Percentiles rank a stretch among this genome's conserved stretches.
Evolutionary conservation across 345 rosid species (phyloP).

Genomic region (Pseudoturritis turrita): DNA sequence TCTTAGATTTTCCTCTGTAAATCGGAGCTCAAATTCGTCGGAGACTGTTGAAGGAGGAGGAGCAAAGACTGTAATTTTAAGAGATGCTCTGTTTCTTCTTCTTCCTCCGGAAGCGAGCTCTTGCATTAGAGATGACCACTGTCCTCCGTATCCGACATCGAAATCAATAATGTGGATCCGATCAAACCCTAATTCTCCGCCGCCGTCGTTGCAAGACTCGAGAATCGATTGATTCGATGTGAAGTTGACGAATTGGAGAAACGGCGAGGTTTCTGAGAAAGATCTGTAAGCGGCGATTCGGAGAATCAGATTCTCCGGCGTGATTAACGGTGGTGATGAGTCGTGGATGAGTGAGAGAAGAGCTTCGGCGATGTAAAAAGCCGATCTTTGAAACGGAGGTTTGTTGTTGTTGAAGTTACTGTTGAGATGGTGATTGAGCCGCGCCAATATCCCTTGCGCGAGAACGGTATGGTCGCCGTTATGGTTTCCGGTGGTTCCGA

Average conservation of each 20-base stretch:
- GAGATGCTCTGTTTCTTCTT: slow-evolving; percentile 42
- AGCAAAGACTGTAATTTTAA: slow-evolving; percentile 68
- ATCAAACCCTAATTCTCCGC: slow-evolving; percentile 40
- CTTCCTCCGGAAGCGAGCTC: slow-evolving; percentile 51
- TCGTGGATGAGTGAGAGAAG: slow-evolving; percentile 51
- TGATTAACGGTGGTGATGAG: slow-evolving; percentile 24
- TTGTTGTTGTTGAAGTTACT: slow-evolving; percentile 46
- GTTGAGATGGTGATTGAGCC: slow-evolving; percentile 99
- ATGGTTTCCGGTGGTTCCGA: slow-evolving; percentile 40
- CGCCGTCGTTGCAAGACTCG: slow-evolving; percentile 54
- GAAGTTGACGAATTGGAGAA: slow-evolving; percentile 79
- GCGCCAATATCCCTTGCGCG: slow-evolving; percentile 99
- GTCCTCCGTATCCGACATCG: slow-evolving; percentile 84
- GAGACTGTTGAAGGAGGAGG: slow-evolving; percentile 37
- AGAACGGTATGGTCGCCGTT: slow-evolving; percentile 53
- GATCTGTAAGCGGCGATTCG: slow-evolving; percentile 79
- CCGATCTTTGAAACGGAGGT: slow-evolving; percentile 69
- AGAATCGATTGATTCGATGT: slow-evolving; percentile 85
- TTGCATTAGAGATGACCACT: slow-evolving; percentile 94
- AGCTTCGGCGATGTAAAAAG: slow-evolving; percentile 75
- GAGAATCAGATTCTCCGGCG: slow-evolving; percentile 51
- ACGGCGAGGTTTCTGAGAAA: slow-evolving; percentile 85
- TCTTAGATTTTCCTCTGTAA: slow-evolving; percentile 66
- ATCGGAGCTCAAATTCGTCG: slow-evolving; percentile 59
- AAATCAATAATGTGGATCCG: slow-evolving; percentile 82